These are phyloP conservation scores for Tritrichomonas foetus DNA, from an alignment of 208 protist species.

Conservation along the genomic window DNA sequence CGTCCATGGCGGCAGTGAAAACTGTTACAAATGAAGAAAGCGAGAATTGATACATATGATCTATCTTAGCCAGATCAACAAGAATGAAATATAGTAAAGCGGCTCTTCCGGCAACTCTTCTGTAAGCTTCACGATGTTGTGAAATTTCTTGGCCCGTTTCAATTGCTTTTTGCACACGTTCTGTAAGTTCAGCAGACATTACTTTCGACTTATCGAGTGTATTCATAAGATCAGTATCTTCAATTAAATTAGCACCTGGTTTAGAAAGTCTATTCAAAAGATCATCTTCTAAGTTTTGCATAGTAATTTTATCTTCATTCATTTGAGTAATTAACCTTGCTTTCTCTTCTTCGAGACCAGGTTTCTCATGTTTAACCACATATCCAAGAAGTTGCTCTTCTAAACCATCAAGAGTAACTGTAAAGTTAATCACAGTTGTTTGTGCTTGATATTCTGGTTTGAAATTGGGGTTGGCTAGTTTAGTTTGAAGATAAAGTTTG, in stretches of 20 bases:
- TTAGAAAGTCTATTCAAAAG: constrained; percentile 74
- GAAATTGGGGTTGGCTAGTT: constrained; percentile 93
- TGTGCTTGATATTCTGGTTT: constrained; percentile 93
- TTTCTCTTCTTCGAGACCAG: constrained; percentile 89
- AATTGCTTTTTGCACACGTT: constrained; percentile 62
- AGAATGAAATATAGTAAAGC: constrained; percentile 96
- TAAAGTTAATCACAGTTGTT: constrained; percentile 97
- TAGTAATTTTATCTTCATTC: constrained; percentile 94
- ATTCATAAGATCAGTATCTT: constrained; percentile 25
- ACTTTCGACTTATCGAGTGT: constrained; percentile 79
- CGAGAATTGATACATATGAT: constrained; percentile 99
- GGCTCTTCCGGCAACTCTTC: constrained; percentile 78
- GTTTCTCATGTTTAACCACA: constrained; percentile 90
- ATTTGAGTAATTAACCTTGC: constrained; percentile 82
- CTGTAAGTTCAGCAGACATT: constrained; percentile 81
- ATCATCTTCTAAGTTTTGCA: constrained; percentile 89
- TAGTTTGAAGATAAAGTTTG: constrained; percentile 91
- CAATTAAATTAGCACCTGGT: neutral
- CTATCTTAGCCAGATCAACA: constrained; percentile 82
- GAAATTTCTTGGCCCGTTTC: constrained; percentile 87
- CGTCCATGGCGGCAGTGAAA: constrained; percentile 64
- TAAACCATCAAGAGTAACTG: constrained; percentile 89
- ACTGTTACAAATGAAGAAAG: constrained; percentile 90
- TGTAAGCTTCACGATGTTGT: constrained; percentile 84
- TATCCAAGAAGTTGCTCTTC: constrained; percentile 95